Conservation (phyloP, 768 basidiomycete species). For the Coprinellus micaceus region DNA sequence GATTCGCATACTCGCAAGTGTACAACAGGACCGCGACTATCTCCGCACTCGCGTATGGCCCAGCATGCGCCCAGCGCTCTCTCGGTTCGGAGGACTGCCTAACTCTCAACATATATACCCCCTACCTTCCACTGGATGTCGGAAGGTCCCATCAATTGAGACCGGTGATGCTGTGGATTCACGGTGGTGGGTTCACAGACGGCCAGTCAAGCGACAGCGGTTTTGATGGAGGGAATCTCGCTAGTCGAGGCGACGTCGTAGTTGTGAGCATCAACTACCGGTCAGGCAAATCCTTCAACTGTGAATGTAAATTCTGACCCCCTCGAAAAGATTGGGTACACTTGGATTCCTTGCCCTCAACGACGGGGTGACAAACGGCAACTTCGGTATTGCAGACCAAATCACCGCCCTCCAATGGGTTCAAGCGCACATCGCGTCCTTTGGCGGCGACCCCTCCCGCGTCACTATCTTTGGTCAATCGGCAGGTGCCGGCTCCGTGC, state of each 20-base stretch:
- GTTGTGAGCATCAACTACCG: constrained; percentile 12
- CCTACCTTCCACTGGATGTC: constrained; percentile 25
- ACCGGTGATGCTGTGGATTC: constrained; percentile 50
- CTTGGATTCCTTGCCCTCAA: constrained; percentile 40
- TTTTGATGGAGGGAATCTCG: constrained; percentile 43
- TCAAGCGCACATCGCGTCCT: constrained; percentile 54
- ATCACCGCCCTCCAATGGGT: constrained; percentile 60
- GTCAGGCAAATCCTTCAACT: background rate
- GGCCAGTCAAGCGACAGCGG: constrained; percentile 37
- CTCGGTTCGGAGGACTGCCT: constrained; percentile 40
- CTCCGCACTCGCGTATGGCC: constrained; percentile 29
- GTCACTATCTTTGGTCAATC: constrained; percentile 37
- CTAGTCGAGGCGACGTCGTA: constrained; percentile 35
- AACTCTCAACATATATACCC: constrained; percentile 46
- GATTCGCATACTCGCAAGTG: constrained; percentile 42
- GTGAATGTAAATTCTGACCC: background rate
- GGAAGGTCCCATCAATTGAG: constrained; percentile 21
- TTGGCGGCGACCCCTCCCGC: constrained; percentile 57
- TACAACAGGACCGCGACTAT: constrained; percentile 24
- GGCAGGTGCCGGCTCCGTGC: constrained; percentile 11
- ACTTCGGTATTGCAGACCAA: constrained; percentile 53
- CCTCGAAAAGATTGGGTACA: constrained; percentile 13
- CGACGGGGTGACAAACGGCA: constrained; percentile 39
- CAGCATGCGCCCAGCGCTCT: constrained; percentile 28
- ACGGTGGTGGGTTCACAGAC: constrained; percentile 44